Evolutionary conservation across 1,139 yeast genomes (phyloP), one percentile per base, ranked within the genome.

Genomic region (Debaryomyces udenii): DNA sequence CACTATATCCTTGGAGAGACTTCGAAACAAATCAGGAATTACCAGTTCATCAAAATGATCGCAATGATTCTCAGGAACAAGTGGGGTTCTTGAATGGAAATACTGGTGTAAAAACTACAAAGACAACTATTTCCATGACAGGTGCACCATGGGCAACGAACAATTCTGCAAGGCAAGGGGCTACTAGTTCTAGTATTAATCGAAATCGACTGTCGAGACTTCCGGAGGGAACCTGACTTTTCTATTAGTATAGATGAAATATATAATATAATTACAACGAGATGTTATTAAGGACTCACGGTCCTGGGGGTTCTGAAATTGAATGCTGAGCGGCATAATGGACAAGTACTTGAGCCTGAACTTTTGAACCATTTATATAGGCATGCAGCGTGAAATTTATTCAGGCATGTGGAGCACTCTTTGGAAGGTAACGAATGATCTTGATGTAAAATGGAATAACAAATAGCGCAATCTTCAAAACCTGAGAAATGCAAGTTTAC

Each of bases 341-440:
- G 99, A 70, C 99, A 93, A 1, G 96, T 85, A 51, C 89, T 85
- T 42, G 87, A 78, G 34, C 94, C 94, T 13, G 96, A 88, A 53
- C 96, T 89, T 70, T 89, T 88, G 66, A 93, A 93, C 99, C 99
- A 93, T 61, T 91, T 87, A 72, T 89, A 91, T 42, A 93, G 73
- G 73, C 99, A 93, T 9, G 94, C 96, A n/a, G 96, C 85, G 61
- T 93, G 99, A 73, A 91, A 93, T 62, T 86, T 88, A 69, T 94
- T 91, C 56, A 81, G 81, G 73, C 99, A 93, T 0, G 96, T 90
- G 10, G 85, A 74, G 65, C 99, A 93, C 4, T 77, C 78, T 65
- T 90, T 91, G 27, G 89, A 81, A 4, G 99, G 99, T 46, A 93
- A 74, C 3, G 96, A 85, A 56, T 87, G 86, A 56, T 91, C 97